Conservation (phyloP, 495 filamentous ascomycete species). For the Aspergillus avenaceus region DNA sequence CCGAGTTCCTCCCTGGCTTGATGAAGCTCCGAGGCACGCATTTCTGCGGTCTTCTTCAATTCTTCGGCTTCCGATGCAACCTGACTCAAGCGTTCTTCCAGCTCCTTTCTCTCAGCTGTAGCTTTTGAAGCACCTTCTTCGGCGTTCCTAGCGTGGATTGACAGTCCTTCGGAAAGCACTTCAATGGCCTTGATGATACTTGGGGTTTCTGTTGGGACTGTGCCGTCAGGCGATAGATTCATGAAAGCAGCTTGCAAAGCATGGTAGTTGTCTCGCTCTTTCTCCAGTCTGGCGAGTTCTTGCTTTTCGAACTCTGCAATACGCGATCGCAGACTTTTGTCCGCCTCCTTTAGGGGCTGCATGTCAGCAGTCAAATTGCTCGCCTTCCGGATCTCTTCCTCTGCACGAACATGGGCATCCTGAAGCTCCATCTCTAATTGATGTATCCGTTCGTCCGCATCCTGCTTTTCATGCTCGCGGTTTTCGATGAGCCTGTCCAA, state of each 20-base stretch:
- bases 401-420: slow-evolving; percentile 49
- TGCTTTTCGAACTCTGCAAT: slow-evolving; percentile 47
- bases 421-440: slow-evolving; percentile 68
- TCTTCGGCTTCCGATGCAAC: slow-evolving; percentile 35
- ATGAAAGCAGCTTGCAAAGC: slow-evolving; percentile 59
- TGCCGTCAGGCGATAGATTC: slow-evolving; percentile 53
- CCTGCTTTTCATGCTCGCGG: slow-evolving; percentile 70
- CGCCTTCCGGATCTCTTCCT: slow-evolving; percentile 52
- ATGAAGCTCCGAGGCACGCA: slow-evolving; percentile 32
- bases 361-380: slow-evolving; percentile 53
- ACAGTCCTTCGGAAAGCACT: slow-evolving; percentile 53
- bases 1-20: slow-evolving; percentile 39
- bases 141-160: slow-evolving; percentile 39
- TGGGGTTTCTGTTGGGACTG: slow-evolving; percentile 52
- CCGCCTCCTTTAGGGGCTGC: slow-evolving; percentile 48
- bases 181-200: slow-evolving; percentile 62
- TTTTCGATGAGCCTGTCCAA: slow-evolving; percentile 79
- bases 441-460: slow-evolving; percentile 63
- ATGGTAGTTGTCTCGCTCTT: slow-evolving; percentile 47
- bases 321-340: slow-evolving; percentile 38
- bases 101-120: slow-evolving; percentile 37
- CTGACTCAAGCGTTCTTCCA: slow-evolving; percentile 47
- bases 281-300: slow-evolving; percentile 40
- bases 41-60: slow-evolving; percentile 43
- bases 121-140: slow-evolving; percentile 36